Conservation (phyloP, 2,329 filamentous ascomycete genomes). For the Tolypocladium amazonense region DNA sequence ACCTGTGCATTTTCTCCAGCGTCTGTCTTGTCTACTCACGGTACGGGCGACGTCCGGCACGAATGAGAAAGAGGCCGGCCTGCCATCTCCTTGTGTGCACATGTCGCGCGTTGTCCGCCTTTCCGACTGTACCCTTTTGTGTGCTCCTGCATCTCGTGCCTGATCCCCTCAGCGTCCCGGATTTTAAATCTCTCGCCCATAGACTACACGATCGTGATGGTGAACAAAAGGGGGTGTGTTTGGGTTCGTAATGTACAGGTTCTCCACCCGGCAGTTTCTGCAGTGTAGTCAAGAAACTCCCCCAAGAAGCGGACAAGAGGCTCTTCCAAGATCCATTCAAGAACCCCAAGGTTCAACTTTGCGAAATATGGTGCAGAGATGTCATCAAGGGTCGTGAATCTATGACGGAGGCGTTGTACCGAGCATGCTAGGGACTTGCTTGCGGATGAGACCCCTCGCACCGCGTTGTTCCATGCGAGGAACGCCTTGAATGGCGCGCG, state of each 20-base stretch:
- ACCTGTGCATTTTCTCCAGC: neutral
- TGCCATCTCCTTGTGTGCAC: neutral
- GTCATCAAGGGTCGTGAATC: conserved; percentile 4
- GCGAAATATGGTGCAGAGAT: neutral
- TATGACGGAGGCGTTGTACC: conserved; percentile 29
- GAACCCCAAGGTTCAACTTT: neutral
- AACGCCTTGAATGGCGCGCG: conserved; percentile 80
- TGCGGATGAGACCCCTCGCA: conserved; percentile 38
- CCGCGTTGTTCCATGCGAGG: conserved; percentile 50
- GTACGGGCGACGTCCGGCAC: neutral
- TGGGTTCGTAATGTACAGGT: neutral
- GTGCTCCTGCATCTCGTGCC: neutral
- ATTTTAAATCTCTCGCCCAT: neutral
- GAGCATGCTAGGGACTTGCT: conserved; percentile 43
- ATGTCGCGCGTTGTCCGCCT: neutral
- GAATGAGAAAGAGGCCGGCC: neutral
- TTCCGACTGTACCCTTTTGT: neutral
- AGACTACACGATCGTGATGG: neutral
- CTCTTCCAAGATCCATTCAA: neutral
- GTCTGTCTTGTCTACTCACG: neutral
- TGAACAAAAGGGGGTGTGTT: neutral
- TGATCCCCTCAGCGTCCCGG: neutral
- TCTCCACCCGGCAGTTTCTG: neutral
- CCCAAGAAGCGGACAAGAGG: neutral
- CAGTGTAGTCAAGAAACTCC: neutral